Evolutionary conservation across 805 yeast species (phyloP), one percentile per base, ranked within the genome.

Genomic region (Priceomyces fermenticarens): DNA sequence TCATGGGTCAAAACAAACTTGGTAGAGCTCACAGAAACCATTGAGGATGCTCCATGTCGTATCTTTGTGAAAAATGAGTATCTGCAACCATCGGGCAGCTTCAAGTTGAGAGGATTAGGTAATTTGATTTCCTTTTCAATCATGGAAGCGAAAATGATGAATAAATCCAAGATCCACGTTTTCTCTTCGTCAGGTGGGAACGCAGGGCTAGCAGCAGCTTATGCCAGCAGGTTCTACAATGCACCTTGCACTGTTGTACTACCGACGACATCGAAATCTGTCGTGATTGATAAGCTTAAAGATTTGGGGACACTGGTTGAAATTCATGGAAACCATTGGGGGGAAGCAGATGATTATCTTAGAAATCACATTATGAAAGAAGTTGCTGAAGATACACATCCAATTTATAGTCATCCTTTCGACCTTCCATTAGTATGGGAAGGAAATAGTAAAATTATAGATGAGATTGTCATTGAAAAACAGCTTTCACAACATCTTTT

Each of bases 101-200:
- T 78, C 60, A 78, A 78, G 55, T 61, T 77, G 14, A 61, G 83
- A 49, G 83, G 83, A 0, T 64, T 78, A 23, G 81, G 82, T 4
- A 53, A 74, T 43, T 59, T 75, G 32, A 67, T 78, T 27, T 51
- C 57, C n/a, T 48, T 52, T 10, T 58, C 65, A 6, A 56, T 71
- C 1, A 54, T 51, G 2, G 48, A 50, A 12, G 66, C 69, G 1
- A 48, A 52, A 20, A 35, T 27, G 2, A 38, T 36, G 4, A 50
- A 44, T 10, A 49, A 51, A 23, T 33, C 31, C 6, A 48, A 46
- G 4, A 51, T 60, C 15, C 44, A 50, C 7, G 59, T 60, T 3
- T 57, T 49, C 38, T 51, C 62, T 2, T 57, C 65, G 3, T 58
- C 65, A 2, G 69, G 67, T n/a, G 67, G 67, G 2, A 63, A 62